Percentiles rank a stretch among this genome's conserved stretches.
Conservation (phyloP, 345 rosid genomes). For the Mallotus nudiflorus region DNA sequence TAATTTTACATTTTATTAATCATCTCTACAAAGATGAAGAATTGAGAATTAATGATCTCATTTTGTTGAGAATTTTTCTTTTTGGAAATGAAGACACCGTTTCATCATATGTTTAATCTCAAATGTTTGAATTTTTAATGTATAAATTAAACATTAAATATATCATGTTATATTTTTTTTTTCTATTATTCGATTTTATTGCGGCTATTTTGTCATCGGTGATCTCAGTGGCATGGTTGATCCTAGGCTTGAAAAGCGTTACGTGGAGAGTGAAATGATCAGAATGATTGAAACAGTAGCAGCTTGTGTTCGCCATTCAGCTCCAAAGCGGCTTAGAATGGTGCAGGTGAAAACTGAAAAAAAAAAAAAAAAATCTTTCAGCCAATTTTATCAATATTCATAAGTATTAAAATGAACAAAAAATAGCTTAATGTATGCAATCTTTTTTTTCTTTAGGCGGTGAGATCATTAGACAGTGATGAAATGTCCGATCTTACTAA, state of each 20-base stretch:
- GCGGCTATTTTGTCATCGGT: too few species aligned
- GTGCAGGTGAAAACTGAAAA: constrained; percentile 51
- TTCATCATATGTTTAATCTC: too few species aligned
- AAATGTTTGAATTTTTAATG: too few species aligned
- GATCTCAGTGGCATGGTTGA: constrained; percentile 66
- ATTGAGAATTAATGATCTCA: too few species aligned
- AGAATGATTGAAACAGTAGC: constrained; percentile 93
- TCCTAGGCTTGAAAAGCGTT: constrained; percentile 62
- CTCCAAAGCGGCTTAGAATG: constrained; percentile 94
- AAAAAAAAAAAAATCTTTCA: neutral
- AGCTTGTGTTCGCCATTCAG: constrained; percentile 92
- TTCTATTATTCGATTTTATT: too few species aligned
- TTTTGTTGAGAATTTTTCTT: too few species aligned
- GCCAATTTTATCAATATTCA: neutral
- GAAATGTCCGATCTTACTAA: constrained; percentile 76
- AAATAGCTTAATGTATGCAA: too few species aligned
- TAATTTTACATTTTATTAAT: too few species aligned
- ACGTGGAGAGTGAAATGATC: constrained; percentile 67
- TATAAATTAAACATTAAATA: too few species aligned
- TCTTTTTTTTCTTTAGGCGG: constrained; percentile 45
- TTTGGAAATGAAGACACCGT: too few species aligned
- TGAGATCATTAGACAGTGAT: constrained; percentile 77
- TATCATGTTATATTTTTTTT: too few species aligned
- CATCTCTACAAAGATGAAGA: too few species aligned
- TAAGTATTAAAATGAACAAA: neutral